Evolutionary conservation across 306 rosid genomes (phyloP).

Genomic region (Arachis stenosperma): DNA sequence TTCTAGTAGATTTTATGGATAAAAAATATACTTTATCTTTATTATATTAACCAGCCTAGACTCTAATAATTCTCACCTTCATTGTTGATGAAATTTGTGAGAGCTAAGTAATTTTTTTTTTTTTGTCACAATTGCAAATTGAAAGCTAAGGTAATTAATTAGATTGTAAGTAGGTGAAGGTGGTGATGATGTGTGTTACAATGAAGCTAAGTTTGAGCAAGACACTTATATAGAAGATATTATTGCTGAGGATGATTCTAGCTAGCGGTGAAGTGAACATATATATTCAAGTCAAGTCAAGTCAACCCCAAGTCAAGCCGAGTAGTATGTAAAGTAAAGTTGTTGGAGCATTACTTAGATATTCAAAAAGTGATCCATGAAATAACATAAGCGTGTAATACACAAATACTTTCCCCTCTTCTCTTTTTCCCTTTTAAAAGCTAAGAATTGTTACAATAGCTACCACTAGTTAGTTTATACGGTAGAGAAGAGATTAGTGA

Average conservation of each 20-base stretch:
- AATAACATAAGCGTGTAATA: too few species aligned
- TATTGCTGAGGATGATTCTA: neutral
- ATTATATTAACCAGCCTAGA: neutral
- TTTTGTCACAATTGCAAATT: neutral
- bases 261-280: neutral
- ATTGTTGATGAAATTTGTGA: neutral
- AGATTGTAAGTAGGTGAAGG: neutral
- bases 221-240: neutral
- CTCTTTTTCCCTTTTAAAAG: too few species aligned
- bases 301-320: too few species aligned
- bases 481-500: too few species aligned
- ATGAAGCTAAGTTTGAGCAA: neutral
- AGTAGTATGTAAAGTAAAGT: too few species aligned
- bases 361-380: too few species aligned
- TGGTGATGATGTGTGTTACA: neutral
- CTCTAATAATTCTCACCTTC: conserved; percentile 39
- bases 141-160: neutral
- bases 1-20: too few species aligned
- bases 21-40: too few species aligned
- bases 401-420: too few species aligned
- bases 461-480: too few species aligned
- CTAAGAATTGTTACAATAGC: too few species aligned
- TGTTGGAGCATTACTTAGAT: too few species aligned
- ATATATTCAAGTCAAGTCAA: neutral
- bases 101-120: neutral